Evolutionary conservation across 2,329 filamentous ascomycete species (phyloP).

Genomic region (Aspergillus uvarum): DNA sequence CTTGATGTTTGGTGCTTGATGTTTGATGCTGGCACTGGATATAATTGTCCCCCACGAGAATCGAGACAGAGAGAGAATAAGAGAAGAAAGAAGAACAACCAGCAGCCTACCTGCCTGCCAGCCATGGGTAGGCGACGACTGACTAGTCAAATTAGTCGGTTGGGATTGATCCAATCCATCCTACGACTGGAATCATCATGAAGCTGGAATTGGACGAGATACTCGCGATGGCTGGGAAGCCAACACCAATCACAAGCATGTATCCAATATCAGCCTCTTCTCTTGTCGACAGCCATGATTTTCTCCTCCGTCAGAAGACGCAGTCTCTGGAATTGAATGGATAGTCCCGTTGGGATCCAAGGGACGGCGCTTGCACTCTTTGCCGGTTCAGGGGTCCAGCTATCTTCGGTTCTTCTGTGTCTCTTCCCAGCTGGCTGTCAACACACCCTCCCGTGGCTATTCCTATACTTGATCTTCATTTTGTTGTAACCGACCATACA

Average conservation of each 20-base stretch:
- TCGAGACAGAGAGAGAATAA: neutral
- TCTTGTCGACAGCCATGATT: neutral
- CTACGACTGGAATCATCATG: neutral
- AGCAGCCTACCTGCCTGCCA: neutral
- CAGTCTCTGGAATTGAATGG: neutral
- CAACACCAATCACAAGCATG: neutral
- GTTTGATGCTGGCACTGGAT: neutral
- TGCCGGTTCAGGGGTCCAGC: neutral
- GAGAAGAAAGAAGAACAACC: neutral
- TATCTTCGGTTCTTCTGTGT: neutral
- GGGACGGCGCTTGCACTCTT: slow-evolving; percentile 1
- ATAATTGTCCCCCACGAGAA: neutral
- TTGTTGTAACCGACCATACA: too few species aligned
- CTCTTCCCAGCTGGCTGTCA: too few species aligned
- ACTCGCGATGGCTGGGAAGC: neutral
- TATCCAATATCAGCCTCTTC: neutral
- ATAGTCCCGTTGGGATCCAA: slow-evolving; percentile 1
- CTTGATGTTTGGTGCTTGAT: neutral
- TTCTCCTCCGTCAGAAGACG: neutral
- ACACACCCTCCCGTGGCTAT: too few species aligned
- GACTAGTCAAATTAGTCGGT: neutral
- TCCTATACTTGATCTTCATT: too few species aligned
- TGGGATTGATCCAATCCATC: neutral
- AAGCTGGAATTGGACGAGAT: neutral
- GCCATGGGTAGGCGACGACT: neutral